Base-by-base conservation (phyloP, 768 basidiomycete genomes). In the Mrakia blollopis region DNA sequence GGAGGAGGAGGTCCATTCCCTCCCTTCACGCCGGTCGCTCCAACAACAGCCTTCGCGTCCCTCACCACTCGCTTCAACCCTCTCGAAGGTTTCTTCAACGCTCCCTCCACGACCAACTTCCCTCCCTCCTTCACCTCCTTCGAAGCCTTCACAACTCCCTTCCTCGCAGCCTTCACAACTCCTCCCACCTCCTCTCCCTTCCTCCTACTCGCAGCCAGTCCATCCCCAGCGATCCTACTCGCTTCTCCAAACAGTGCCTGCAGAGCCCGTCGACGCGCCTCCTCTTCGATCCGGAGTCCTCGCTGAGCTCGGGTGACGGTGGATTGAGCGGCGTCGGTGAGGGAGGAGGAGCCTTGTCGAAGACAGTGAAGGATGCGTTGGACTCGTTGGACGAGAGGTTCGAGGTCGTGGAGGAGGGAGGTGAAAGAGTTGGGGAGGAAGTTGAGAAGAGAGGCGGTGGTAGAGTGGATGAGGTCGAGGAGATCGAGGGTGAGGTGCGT, bases 281-380 rank as follows among this genome's bases (percentile, higher is more conserved):
- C 37, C 25, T 68, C 65, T 9, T 68, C 37, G 65, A 68, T 68
- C 11, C 65, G 65, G 16, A 68, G 25, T 0, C 65, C 65, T 18
- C 65, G 65, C 9, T 68, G 65, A 25, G 23, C 65, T 41, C 65
- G 65, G 18, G 35, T 39, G 25, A 68, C 65, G 37, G 37, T 68
- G 65, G 35, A 39, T 21, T 41, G 65, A 68, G 65, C 35, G 65
- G 39, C 65, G 65, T 39, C 35, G 65, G 65, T 39, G n/a, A 68
- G 18, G 37, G 65, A 68, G 18, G 65, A 68, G 25, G 65, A 68
- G 2, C 65, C 65, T 39, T 68, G 35, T 13, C 35, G 25, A 37
- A 41, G 37, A 23, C 65, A 68, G 25, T 25, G 37, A 39, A 68
- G 37, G 37, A 68, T n/a, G 18, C 65, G 35, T 39, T 25, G 65